Percentiles rank a stretch among this genome's conserved stretches.
These are phyloP conservation scores for Rhizophlyctis rosea DNA, from an alignment of 192 early-diverging fungal species.

Conservation along the genomic window DNA sequence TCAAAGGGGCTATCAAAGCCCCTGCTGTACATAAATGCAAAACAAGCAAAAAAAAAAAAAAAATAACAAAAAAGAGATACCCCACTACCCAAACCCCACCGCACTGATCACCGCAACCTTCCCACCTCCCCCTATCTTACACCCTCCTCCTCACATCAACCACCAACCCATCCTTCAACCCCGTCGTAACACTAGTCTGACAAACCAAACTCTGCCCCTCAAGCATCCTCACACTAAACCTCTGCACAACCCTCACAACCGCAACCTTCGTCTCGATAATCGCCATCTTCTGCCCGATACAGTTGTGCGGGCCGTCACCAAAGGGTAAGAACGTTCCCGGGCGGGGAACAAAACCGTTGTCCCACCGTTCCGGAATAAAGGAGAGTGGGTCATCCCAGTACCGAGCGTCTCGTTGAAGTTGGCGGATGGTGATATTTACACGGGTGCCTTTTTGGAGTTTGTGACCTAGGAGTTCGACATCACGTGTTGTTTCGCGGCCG, in stretches of 20 bases:
- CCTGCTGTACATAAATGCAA: no score
- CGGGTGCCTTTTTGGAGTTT: constrained; percentile 25
- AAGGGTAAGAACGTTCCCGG: constrained; percentile 44
- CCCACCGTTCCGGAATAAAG: constrained; percentile 45
- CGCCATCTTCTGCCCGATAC: constrained; percentile 51
- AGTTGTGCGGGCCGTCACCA: constrained; percentile 34
- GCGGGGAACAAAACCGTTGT: constrained; percentile 14
- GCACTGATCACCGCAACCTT: no score
- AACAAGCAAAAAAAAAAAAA: no score
- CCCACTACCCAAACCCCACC: no score
- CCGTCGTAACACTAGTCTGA: constrained; percentile 15
- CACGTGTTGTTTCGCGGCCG: constrained; percentile 5
- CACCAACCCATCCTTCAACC: constrained; percentile 30
- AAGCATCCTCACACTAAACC: constrained; percentile 13
- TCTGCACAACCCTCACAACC: constrained; percentile 4
- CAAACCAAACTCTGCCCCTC: neutral
- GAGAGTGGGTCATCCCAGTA: constrained; percentile 30
- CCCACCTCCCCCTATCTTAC: no score
- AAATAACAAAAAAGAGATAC: no score
- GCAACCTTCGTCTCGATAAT: constrained; percentile 35
- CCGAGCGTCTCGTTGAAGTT: constrained; percentile 25
- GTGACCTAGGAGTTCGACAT: constrained; percentile 30
- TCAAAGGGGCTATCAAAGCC: no score
- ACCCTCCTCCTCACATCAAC: no score
- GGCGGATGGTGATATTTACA: constrained; percentile 26